These are phyloP conservation scores for Colletotrichum sojae DNA, from an alignment of 2,329 filamentous ascomycete genomes.

Conservation along the genomic window DNA sequence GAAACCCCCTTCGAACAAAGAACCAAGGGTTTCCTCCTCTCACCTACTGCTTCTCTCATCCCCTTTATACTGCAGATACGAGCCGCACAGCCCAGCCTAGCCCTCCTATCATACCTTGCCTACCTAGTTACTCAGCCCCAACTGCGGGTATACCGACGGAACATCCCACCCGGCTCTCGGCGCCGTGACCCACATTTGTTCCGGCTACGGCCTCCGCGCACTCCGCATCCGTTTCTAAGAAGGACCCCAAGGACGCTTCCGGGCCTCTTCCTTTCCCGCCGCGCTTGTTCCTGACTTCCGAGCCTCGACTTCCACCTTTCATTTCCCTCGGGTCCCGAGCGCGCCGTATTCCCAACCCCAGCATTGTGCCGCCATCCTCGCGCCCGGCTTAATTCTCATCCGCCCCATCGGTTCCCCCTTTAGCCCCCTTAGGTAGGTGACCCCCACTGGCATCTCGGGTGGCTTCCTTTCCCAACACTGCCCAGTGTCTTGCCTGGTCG, in stretches of 20 bases:
- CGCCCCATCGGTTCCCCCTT: conserved; percentile 7
- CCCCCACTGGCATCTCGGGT: neutral
- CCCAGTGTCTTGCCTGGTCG: neutral
- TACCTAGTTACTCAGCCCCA: neutral
- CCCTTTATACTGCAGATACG: conserved; percentile 21
- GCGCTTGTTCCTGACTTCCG: conserved; percentile 5
- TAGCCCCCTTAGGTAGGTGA: no score
- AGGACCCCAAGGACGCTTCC: conserved; percentile 19
- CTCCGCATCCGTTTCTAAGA: conserved; percentile 31
- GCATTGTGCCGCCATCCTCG: neutral
- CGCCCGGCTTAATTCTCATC: neutral
- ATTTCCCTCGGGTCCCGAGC: conserved; percentile 22
- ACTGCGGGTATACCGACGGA: neutral
- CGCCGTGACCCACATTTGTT: conserved; percentile 2
- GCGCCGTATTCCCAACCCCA: neutral
- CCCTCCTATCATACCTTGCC: neutral
- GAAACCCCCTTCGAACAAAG: neutral
- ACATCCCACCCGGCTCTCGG: neutral
- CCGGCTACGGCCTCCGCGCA: conserved; percentile 26
- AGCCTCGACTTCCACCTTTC: conserved; percentile 1
- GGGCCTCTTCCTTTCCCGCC: conserved; percentile 9
- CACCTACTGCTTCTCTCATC: neutral
- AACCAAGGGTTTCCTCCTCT: neutral
- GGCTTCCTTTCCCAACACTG: neutral
- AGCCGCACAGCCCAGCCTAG: neutral